Percentiles rank a stretch among this genome's conserved stretches.
These are phyloP conservation scores for Metarhizium brunneum DNA, from an alignment of 2,329 filamentous ascomycete species.

Conservation along the genomic window DNA sequence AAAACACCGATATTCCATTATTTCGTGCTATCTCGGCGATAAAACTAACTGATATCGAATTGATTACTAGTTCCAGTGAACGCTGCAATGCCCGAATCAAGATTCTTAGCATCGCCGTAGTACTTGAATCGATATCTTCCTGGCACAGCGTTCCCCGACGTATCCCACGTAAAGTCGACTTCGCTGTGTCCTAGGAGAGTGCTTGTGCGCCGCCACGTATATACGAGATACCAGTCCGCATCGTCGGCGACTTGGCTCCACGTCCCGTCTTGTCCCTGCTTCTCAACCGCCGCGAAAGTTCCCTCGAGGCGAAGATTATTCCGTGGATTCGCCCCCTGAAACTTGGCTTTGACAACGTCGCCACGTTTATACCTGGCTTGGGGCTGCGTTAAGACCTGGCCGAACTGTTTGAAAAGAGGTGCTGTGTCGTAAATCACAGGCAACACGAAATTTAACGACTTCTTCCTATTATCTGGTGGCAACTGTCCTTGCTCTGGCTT, in stretches of 20 bases:
- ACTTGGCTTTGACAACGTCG: slow-evolving; percentile 53
- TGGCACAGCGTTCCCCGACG: slow-evolving; percentile 32
- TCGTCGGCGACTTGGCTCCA: slow-evolving; percentile 68
- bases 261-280: slow-evolving; percentile 28
- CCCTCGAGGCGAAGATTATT: slow-evolving; percentile 74
- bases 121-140: slow-evolving; percentile 76
- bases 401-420: slow-evolving; percentile 59
- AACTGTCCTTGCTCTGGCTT: slow-evolving; percentile 42
- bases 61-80: slow-evolving; percentile 14
- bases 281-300: slow-evolving; percentile 72
- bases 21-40: too few relatives aligned
- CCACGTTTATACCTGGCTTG: slow-evolving; percentile 48
- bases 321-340: slow-evolving; percentile 81
- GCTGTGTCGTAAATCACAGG: slow-evolving; percentile 66
- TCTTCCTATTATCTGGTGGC: slow-evolving; percentile 70
- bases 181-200: slow-evolving; percentile 64
- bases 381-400: slow-evolving; percentile 51
- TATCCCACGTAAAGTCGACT: slow-evolving; percentile 72
- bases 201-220: slow-evolving; percentile 67
- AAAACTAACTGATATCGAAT: slow-evolving; percentile 9
- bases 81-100: slow-evolving; percentile 30
- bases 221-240: slow-evolving; percentile 75
- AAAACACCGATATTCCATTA: too few relatives aligned
- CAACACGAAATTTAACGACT: slow-evolving; percentile 68
- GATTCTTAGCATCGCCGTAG: slow-evolving; percentile 70